Conservation (phyloP, 2,329 filamentous ascomycete genomes). For the Penicillium sp. region DNA sequence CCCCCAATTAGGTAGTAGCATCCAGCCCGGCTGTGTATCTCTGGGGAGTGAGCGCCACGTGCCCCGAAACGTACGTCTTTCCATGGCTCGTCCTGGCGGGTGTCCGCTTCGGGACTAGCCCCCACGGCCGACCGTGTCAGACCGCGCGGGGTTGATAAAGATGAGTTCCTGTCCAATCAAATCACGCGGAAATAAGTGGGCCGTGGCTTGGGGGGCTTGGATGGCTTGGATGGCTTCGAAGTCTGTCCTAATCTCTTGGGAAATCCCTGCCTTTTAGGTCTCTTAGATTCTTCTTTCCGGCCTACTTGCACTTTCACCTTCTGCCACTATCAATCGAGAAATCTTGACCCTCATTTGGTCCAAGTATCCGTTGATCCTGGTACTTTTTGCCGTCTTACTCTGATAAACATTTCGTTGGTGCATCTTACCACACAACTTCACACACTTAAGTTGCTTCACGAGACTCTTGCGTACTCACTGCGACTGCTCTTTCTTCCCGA, state of each 20-base stretch:
- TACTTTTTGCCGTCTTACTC: not conserved
- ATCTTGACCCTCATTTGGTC: not conserved
- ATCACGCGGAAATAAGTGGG: not conserved
- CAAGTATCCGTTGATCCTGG: not conserved
- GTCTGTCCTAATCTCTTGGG: not conserved
- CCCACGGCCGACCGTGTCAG: not conserved
- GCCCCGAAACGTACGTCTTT: not conserved
- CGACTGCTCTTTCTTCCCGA: not conserved
- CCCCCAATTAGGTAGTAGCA: not conserved
- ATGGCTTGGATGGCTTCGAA: not conserved
- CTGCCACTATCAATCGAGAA: not conserved
- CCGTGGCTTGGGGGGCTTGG: not conserved
- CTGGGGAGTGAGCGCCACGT: not conserved
- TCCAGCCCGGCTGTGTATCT: not conserved
- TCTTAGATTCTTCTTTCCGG: not conserved
- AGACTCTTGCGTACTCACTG: not conserved
- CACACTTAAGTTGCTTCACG: not conserved
- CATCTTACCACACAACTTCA: not conserved
- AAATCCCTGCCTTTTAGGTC: not conserved
- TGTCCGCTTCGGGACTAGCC: not conserved
- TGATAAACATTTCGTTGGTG: not conserved
- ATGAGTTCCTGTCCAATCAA: not conserved
- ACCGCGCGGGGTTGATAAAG: constrained; percentile 1
- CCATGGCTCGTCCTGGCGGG: not conserved
- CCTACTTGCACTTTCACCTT: not conserved